phyloP scores from a whole-genome alignment of 2,329 filamentous ascomycete genomes.

The Microcyclospora pomicola region DNA sequence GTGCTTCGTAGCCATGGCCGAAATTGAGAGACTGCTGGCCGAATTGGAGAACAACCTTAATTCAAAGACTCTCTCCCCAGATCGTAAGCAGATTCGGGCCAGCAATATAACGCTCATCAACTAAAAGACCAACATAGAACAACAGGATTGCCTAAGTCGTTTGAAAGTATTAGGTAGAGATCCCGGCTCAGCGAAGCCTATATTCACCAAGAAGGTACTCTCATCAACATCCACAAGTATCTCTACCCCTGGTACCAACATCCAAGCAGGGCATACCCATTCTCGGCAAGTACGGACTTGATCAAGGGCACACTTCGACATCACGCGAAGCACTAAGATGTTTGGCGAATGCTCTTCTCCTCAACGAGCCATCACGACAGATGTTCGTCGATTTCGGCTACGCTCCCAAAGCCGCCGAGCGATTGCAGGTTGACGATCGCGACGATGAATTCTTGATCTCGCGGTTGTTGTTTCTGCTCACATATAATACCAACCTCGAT shows the following conservation, averaged over 20 bases:
- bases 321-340: constrained; percentile 68
- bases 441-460: constrained; percentile 79
- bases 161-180: constrained; percentile 70
- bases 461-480: constrained; percentile 66
- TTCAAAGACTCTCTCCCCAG: constrained; percentile 5
- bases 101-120: background rate
- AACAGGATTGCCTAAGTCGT: constrained; percentile 42
- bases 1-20: constrained; percentile 6
- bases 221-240: background rate
- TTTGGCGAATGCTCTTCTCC: constrained; percentile 69
- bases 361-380: constrained; percentile 54
- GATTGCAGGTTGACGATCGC: constrained; percentile 53
- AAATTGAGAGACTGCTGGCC: constrained; percentile 17
- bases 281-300: constrained; percentile 59
- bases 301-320: constrained; percentile 46
- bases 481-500: constrained; percentile 60
- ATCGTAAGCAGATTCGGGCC: background rate
- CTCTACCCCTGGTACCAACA: background rate
- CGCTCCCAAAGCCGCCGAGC: constrained; percentile 52
- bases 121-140: constrained; percentile 36
- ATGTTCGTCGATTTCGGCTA: constrained; percentile 58
- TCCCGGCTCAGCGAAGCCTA: constrained; percentile 57
- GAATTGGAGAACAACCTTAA: constrained; percentile 17
- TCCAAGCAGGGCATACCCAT: constrained; percentile 54
- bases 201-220: constrained; percentile 65